Evolutionary conservation across 2,329 filamentous ascomycete species (phyloP), one percentile per base, ranked within the genome.

Genomic region (Botryotinia convoluta): DNA sequence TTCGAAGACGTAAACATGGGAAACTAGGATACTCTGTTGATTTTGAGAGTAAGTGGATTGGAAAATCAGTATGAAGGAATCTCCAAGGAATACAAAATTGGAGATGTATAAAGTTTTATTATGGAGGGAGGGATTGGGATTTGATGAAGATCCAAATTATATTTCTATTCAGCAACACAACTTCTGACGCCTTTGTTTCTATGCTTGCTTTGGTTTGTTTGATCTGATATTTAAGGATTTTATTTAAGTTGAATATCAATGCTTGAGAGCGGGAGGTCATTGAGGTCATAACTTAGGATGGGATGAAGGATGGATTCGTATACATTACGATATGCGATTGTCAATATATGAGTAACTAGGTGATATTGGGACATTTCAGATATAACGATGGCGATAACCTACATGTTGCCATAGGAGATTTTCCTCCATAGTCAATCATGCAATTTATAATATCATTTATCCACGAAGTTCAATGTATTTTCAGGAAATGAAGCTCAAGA

Each of bases 161-260:
- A 29, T 37, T 39, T 48, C 39, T 22, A 42, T 69, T 32, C 32
- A 42, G 62, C 42, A 44, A 51, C n/a, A 29, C 26, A 29, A 4
- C 8, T 32, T 67, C 29, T 14, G n/a, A 67, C 44, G 29, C 32
- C 39, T 54, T 65, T 35, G 60, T 57, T 65, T 44, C 60, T 26
- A 26, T 61, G 59, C 35, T 39, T 35, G 32, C 35, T 12, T 32
- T 42, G 35, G 51, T 22, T 54, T 29, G 37, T 57, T 72, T 72
- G 61, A 45, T 72, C 70, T 67, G 61, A 72, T 72, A 62, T 65
- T 59, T 72, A 59, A 72, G 70, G 60, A 72, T 72, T 67, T n/a
- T 37, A 51, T 63, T 64, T 32, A 32, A 51, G 42, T 64, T 44
- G 69, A 39, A 51, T 44, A 71, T 71, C 57, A 48, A 71, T 71